Percentiles rank a stretch among this genome's conserved stretches.
Evolutionary conservation across 148 eudicot genomes (phyloP).

Genomic region (Chenopodium berlandieri): DNA sequence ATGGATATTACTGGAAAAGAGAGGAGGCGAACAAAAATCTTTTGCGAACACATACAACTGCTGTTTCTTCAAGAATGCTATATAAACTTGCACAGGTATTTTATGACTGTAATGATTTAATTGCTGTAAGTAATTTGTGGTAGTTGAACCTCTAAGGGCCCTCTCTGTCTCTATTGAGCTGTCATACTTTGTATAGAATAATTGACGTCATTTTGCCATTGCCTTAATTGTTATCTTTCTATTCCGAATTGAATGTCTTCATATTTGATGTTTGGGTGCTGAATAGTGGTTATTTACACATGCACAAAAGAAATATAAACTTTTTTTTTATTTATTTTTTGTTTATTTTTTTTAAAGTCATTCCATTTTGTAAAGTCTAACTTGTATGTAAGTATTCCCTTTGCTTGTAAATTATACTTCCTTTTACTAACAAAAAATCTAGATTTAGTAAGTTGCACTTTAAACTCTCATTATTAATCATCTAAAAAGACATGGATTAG

Average conservation of each 20-base stretch:
- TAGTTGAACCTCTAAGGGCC: no score
- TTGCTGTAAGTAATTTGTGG: not conserved
- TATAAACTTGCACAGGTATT: constrained; percentile 81
- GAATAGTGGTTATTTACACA: not conserved
- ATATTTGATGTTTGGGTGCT: not conserved
- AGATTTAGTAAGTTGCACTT: not conserved
- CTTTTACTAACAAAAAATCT: no score
- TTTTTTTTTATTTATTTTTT: not conserved
- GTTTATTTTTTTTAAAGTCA: not conserved
- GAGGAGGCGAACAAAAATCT: constrained; percentile 91
- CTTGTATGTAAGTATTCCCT: not conserved
- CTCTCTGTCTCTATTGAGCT: no score
- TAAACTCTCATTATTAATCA: no score
- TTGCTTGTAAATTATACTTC: no score
- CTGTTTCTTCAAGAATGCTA: constrained; percentile 96
- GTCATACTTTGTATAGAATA: constrained; percentile 9
- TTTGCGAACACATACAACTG: constrained; percentile 95
- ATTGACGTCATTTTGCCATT: not conserved
- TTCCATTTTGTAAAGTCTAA: not conserved
- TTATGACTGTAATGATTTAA: not conserved
- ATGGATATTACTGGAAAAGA: constrained; percentile 94
- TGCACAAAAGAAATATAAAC: not conserved
- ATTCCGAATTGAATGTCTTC: not conserved
- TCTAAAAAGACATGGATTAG: no score
- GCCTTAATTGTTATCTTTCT: not conserved